phyloP scores from a whole-genome alignment of 164 flowering plant species.

The Euptelea pleiosperma region DNA sequence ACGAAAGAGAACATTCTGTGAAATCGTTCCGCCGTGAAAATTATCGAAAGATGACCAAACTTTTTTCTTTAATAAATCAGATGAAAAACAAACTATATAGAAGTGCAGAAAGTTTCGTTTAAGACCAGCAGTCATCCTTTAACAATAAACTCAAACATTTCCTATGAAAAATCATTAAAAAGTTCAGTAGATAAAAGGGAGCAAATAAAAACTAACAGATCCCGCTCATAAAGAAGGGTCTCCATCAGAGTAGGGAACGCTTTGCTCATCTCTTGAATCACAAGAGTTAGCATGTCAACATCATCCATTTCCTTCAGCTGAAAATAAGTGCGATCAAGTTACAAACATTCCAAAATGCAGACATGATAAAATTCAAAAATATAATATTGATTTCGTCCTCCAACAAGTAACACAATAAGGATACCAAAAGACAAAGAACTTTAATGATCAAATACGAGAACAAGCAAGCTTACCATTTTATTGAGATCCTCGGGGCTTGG shows the following conservation, averaged over 20 bases:
- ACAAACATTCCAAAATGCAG: slow-evolving; percentile 1
- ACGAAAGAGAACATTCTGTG: no score
- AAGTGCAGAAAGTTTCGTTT: no score
- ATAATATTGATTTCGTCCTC: background rate
- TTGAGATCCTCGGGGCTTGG: slow-evolving; percentile 77
- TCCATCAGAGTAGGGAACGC: slow-evolving; percentile 83
- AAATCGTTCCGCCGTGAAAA: no score
- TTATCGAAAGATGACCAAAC: no score
- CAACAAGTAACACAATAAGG: background rate
- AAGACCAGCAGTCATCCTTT: no score
- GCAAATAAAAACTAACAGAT: slow-evolving; percentile 56
- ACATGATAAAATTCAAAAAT: background rate
- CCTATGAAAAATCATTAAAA: background rate
- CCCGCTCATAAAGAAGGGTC: slow-evolving; percentile 91
- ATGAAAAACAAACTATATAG: no score
- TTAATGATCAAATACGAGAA: background rate
- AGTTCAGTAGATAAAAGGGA: background rate
- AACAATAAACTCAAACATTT: background rate
- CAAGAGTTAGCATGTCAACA: slow-evolving; percentile 80
- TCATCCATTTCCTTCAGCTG: slow-evolving; percentile 94
- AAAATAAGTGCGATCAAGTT: slow-evolving; percentile 14
- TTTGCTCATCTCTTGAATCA: slow-evolving; percentile 97
- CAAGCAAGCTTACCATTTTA: slow-evolving; percentile 52
- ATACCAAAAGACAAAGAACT: background rate
- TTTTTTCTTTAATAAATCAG: no score